Percentiles rank a stretch among this genome's conserved stretches.
Conservation (phyloP, 495 filamentous ascomycete genomes). For the Endocarpon pusillum region DNA sequence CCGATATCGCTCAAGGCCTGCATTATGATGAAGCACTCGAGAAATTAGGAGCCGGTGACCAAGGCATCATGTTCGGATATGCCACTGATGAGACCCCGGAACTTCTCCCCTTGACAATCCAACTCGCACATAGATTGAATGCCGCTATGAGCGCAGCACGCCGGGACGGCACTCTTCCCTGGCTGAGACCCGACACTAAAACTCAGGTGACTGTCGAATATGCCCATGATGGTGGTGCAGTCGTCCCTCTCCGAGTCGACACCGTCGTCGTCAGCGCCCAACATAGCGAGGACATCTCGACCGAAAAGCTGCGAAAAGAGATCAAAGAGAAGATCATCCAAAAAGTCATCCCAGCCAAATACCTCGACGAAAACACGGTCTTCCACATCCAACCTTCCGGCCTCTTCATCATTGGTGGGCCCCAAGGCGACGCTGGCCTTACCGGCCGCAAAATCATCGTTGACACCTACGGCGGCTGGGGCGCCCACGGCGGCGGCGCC, state of each 20-base stretch:
- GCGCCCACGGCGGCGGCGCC: constrained; percentile 97
- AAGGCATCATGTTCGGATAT: constrained; percentile 99
- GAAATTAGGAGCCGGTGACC: constrained; percentile 96
- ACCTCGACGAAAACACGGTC: constrained; percentile 78
- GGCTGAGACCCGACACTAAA: constrained; percentile 97
- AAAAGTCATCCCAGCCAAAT: constrained; percentile 78
- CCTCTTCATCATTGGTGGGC: constrained; percentile 96
- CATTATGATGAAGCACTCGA: constrained; percentile 93
- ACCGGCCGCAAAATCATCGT: constrained; percentile 99
- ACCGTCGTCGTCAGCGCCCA: constrained; percentile 94
- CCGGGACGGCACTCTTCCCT: constrained; percentile 71
- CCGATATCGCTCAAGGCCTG: constrained; percentile 96
- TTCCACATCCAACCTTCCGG: constrained; percentile 98
- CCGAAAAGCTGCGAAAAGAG: constrained; percentile 83
- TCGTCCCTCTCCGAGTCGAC: constrained; percentile 82
- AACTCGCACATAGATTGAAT: constrained; percentile 92
- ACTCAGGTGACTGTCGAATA: constrained; percentile 99
- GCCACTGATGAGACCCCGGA: constrained; percentile 98
- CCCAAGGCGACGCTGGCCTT: constrained; percentile 96
- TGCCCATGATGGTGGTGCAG: constrained; percentile 84
- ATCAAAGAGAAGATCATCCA: constrained; percentile 96
- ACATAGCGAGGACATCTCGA: constrained; percentile 77
- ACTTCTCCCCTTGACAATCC: constrained; percentile 81
- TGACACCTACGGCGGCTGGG: constrained; percentile 99
- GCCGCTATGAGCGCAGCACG: constrained; percentile 76